Evolutionary conservation across 805 yeast genomes (phyloP), one percentile per base, ranked within the genome.

Genomic region (Yamadazyma akitaensis): DNA sequence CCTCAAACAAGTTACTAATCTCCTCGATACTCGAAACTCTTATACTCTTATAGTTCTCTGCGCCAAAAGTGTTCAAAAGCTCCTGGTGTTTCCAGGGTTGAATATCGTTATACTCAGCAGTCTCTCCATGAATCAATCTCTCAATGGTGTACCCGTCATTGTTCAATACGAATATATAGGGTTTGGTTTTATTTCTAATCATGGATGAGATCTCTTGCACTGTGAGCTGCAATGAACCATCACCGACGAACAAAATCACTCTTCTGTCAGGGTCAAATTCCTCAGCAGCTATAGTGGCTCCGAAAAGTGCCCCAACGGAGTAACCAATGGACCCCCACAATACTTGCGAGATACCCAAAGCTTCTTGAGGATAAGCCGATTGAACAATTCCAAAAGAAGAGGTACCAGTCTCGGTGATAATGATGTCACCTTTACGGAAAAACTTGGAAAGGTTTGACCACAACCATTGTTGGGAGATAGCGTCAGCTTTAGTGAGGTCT

Each of bases 81-180:
- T 59, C 56, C 48, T 60, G 57, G 53, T 67, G 65, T 50, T 67
- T 60, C 73, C 73, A 68, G 18, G 68, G 60, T 52, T 68, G 72
- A 48, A 68, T 67, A 47, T 67, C 67, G 53, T 67, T 66, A 57
- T 68, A 67, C 2, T 53, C 50, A n/a, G 70, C 68, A 28, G 56
- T 59, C 53, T 58, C 65, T 16, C 73, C 73, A 53, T 68, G 73
- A 37, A 68, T 66, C 54, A 68, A 61, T 52, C 69, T 61, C 55
- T 68, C 73, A 42, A 68, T 66, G 30, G 73, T 67, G 56, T 65
- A 68, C 9, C 73, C 73, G 46, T 61, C 68, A 51, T 68, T 68
- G 56, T 68, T 68, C 56, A 68, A 61, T 33, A 68, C 72, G 53
- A 68, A 68, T 42, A 68, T 53, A 55, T 68, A 67, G 17, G 70